Evolutionary conservation across 305 asterid species (phyloP).

Genomic region (Fraxinus ornus): DNA sequence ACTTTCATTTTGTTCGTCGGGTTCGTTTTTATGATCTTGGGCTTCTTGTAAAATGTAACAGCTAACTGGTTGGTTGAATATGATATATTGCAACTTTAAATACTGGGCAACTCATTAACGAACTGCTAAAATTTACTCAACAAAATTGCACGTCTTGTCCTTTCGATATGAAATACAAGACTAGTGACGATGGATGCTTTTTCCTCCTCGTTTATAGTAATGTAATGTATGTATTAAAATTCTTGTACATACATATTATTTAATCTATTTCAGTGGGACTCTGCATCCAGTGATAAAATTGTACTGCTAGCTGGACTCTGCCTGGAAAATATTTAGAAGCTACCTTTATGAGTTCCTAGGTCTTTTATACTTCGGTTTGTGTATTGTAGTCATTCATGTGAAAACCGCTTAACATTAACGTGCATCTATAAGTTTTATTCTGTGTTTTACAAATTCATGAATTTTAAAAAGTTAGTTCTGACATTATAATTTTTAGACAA

Average conservation of each 20-base stretch:
- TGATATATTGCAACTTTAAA: not conserved
- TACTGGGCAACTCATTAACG: not conserved
- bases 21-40: not conserved
- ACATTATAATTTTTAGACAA: slow-evolving; percentile 6
- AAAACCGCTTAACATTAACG: not conserved
- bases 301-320: slow-evolving; percentile 4
- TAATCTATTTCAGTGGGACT: not conserved
- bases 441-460: not conserved
- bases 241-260: not conserved
- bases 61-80: not conserved
- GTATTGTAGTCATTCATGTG: not conserved
- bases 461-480: slow-evolving; percentile 7
- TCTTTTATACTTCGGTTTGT: not conserved
- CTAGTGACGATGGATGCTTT: not conserved
- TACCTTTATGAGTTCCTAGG: slow-evolving; percentile 17
- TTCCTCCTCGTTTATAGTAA: not conserved
- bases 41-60: not conserved
- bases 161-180: not conserved
- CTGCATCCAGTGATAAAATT: not conserved
- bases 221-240: not conserved
- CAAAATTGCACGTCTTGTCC: not conserved
- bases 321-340: slow-evolving; percentile 5
- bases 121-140: not conserved
- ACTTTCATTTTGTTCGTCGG: not conserved
- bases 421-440: slow-evolving; percentile 9